A percentile compares a stretch with the other conserved stretches of the same genome.
Evolutionary conservation across 73 alveolate species (phyloP).

Genomic region (Diophrys appendiculata): DNA sequence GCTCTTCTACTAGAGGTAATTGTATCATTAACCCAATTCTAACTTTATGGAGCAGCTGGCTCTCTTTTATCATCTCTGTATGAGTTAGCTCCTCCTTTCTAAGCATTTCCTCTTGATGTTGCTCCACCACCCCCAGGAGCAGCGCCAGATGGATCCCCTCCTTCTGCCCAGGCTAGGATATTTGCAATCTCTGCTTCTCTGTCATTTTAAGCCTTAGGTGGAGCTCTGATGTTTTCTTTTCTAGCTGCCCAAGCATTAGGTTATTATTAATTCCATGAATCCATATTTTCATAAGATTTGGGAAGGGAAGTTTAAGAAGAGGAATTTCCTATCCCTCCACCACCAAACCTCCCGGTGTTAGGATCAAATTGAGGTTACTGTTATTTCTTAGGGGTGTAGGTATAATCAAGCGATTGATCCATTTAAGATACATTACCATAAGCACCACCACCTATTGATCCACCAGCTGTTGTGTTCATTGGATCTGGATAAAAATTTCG

Average conservation of each 20-base stretch:
- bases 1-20: neutral
- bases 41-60: neutral
- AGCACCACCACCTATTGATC: too few species aligned
- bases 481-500: neutral
- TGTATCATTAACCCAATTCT: neutral
- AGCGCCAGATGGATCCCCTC: neutral
- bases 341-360: neutral
- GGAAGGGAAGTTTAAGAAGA: neutral
- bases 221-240: neutral
- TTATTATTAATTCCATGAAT: neutral
- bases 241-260: too few species aligned
- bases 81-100: too few species aligned
- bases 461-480: neutral
- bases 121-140: neutral
- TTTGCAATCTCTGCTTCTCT: neutral
- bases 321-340: neutral
- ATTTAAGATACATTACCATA: too few species aligned
- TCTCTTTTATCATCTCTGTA: neutral
- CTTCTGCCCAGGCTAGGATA: neutral
- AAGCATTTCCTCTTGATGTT: too few species aligned
- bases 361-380: neutral
- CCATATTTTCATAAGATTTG: neutral
- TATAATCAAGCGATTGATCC: too few species aligned
- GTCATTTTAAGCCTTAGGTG: neutral
- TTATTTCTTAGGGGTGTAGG: neutral